Evolutionary conservation across 805 yeast species (phyloP).

Genomic region (Candida khao-thaluensis): DNA sequence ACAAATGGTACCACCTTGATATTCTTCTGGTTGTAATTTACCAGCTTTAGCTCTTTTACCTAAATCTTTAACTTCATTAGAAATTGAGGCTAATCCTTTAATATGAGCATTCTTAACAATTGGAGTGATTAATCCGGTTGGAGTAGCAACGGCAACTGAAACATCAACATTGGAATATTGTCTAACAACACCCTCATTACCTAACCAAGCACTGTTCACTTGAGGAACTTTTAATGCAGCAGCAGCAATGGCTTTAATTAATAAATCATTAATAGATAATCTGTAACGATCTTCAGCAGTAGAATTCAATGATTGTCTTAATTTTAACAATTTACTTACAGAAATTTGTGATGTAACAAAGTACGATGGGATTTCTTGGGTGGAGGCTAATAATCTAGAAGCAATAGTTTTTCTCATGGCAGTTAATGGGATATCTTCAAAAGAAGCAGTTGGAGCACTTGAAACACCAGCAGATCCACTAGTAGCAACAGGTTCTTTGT

Average conservation of each 20-base stretch:
- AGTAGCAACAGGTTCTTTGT: conserved; percentile 48
- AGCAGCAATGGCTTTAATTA: conserved; percentile 90
- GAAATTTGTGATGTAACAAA: conserved; percentile 85
- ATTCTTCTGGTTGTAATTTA: conserved; percentile 93
- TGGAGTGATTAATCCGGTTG: conserved; percentile 96
- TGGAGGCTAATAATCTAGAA: conserved; percentile 80
- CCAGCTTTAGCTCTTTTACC: conserved; percentile 95
- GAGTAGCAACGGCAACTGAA: conserved; percentile 98
- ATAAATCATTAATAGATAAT: conserved; percentile 89
- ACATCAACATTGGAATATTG: conserved; percentile 90
- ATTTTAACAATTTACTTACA: conserved; percentile 85
- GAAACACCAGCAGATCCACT: conserved; percentile 43
- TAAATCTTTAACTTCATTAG: conserved; percentile 81
- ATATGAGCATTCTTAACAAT: conserved; percentile 85
- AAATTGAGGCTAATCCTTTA: conserved; percentile 82
- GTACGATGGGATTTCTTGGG: conserved; percentile 86
- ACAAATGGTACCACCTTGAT: conserved; percentile 99
- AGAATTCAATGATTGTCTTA: conserved; percentile 86
- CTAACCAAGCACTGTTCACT: conserved; percentile 93
- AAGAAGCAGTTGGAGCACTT: conserved; percentile 51
- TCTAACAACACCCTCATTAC: conserved; percentile 84
- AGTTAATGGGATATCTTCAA: conserved; percentile 81
- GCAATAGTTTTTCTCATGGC: conserved; percentile 95
- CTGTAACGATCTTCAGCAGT: conserved; percentile 83
- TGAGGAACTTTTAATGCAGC: conserved; percentile 91